Base-by-base conservation (phyloP, 2,329 filamentous ascomycete genomes). In the Leptographium lundbergii region DNA sequence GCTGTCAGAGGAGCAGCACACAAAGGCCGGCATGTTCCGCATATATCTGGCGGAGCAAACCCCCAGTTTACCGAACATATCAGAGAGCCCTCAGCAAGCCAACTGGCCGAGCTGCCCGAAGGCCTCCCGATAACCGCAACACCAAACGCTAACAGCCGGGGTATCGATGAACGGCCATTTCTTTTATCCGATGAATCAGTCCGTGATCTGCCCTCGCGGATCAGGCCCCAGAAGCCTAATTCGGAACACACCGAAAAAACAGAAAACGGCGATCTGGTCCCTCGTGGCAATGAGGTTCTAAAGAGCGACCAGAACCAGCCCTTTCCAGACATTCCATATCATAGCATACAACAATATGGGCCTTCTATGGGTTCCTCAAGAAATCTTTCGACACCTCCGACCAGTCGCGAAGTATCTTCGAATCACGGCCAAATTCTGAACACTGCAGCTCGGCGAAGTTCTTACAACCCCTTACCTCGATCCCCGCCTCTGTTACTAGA, bases 31-130 rank as follows among this genome's bases (percentile, higher is more conserved):
- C 17, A 51, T n/a, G 25, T 11, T 24, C 24, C 24, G 25, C 17
- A 6, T 2, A 25, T 25, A 13, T 50, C 24, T 13, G 25, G 19
- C 14, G 22, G 19, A 24, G 3, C 47, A 27, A 50, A 25, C 4
- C 22, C 9, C 29, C 25, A 19, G 6, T 17, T 14, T n/a, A n/a
- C 48, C 22, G 32, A 34, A n/a, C 75, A 71, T 54, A 70, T 82
- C 54, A 75, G 79, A 58, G 77, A 80, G 45, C 72, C 85, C 29
- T 82, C 81, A 0, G 79, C 79, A 9, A 77, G 74, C 45, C 79
- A 83, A 65, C 82, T 85, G 67, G 77, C 81, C 57, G 77, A 81
- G 61, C 69, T 86, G 60, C 77, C 79, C 17, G 79, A 82, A 32
- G 84, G 81, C 0, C 70, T 86, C 2, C 82, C 82, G 14, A 69